Conservation (phyloP, 2,329 filamentous ascomycete genomes). For the Neoarthrinium moseri region DNA sequence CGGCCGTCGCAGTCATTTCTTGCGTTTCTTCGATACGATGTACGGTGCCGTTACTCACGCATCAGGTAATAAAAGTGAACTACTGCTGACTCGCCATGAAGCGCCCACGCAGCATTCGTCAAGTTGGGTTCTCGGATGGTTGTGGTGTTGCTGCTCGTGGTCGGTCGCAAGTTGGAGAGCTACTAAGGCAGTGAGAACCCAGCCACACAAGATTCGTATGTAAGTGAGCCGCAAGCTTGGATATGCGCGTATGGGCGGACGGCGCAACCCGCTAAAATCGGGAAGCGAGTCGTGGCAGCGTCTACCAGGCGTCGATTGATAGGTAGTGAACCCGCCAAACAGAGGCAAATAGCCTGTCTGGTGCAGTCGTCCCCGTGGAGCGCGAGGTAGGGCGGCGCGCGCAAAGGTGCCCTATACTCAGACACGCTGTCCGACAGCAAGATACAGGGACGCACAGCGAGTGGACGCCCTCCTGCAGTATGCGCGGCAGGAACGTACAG, state of each 20-base stretch:
- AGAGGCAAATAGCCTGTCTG: no score
- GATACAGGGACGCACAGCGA: neutral
- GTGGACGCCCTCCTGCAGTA: neutral
- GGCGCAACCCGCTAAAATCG: constrained; percentile 2
- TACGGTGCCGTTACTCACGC: constrained; percentile 29
- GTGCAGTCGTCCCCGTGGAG: no score
- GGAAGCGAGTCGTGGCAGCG: neutral
- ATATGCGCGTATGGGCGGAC: neutral
- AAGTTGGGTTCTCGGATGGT: neutral
- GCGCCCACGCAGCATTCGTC: neutral
- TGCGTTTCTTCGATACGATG: constrained; percentile 19
- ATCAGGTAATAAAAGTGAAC: constrained; percentile 22
- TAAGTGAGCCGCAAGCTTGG: constrained; percentile 4
- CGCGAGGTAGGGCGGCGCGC: no score
- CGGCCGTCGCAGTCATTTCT: constrained; percentile 32
- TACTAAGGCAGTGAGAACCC: neutral
- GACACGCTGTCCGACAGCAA: neutral
- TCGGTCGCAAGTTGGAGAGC: neutral
- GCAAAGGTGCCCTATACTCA: no score
- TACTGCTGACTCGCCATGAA: constrained; percentile 10
- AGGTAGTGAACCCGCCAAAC: no score
- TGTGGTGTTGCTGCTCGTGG: neutral
- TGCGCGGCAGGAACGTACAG: constrained; percentile 1
- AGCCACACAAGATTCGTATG: neutral
- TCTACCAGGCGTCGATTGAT: neutral